Conservation (phyloP, 2,329 filamentous ascomycete genomes). For the Dactylellina leptospora region DNA sequence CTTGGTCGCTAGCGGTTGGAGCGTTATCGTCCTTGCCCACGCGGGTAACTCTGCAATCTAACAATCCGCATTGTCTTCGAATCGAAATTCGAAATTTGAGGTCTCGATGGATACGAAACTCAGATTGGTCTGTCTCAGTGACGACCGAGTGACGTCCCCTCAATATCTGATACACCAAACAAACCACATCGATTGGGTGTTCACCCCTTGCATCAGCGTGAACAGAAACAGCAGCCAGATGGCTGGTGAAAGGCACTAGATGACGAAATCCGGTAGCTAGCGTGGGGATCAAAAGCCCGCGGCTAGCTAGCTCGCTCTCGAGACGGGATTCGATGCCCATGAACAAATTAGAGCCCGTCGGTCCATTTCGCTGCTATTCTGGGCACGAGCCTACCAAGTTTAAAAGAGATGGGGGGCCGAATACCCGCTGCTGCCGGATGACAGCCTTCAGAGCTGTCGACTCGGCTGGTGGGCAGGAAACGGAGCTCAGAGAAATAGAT, state of each 20-base stretch:
- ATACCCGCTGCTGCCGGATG: constrained; percentile 6
- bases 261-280: constrained; percentile 36
- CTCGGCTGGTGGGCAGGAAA: not conserved
- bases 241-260: constrained; percentile 16
- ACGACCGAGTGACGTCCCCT: constrained; percentile 5
- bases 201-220: constrained; percentile 29
- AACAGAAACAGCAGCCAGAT: constrained; percentile 1
- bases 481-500: not conserved
- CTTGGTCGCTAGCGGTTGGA: too few species aligned
- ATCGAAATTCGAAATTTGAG: too few species aligned
- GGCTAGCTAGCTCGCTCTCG: too few species aligned
- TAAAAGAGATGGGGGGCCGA: constrained; percentile 16
- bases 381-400: not conserved
- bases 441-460: not conserved
- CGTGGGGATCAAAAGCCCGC: constrained; percentile 8
- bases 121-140: too few species aligned
- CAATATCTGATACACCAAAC: not conserved
- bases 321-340: too few species aligned
- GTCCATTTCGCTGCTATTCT: constrained; percentile 23
- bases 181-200: not conserved
- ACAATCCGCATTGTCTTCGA: too few species aligned
- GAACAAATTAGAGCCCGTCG: constrained; percentile 24
- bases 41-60: constrained; percentile 8
- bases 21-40: too few species aligned
- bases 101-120: too few species aligned